Percentiles rank a stretch among this genome's conserved stretches.
These are phyloP conservation scores for Globisporangium cystogenes DNA, from an alignment of 352 stramenopile genomes.

Conservation along the genomic window DNA sequence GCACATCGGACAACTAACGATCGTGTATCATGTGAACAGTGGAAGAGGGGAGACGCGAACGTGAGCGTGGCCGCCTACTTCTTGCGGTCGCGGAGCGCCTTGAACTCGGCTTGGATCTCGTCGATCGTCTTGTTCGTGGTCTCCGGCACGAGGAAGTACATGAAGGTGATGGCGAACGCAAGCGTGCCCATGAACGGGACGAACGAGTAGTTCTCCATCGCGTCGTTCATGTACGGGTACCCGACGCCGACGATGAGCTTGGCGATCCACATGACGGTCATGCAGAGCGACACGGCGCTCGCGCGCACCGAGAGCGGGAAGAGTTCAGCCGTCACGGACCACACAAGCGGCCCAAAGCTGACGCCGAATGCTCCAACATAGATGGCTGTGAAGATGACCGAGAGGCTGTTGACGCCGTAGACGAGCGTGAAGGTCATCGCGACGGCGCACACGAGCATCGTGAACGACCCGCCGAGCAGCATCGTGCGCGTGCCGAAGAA, in stretches of 20 bases:
- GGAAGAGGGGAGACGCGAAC: too few species aligned
- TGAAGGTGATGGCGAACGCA: slow-evolving; percentile 22
- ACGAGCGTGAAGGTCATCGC: slow-evolving; percentile 44
- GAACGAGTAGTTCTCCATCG: slow-evolving; percentile 28
- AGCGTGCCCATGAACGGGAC: slow-evolving; percentile 30
- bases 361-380: slow-evolving; percentile 38
- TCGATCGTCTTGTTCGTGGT: slow-evolving; percentile 48
- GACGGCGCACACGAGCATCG: slow-evolving; percentile 43
- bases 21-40: too few species aligned
- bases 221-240: slow-evolving; percentile 33
- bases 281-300: slow-evolving; percentile 29
- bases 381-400: slow-evolving; percentile 40
- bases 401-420: slow-evolving; percentile 23
- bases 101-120: slow-evolving; percentile 45
- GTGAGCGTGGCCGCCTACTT: not conserved
- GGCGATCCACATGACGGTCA: slow-evolving; percentile 31
- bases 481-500: slow-evolving; percentile 49
- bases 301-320: slow-evolving; percentile 28
- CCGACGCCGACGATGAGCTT: slow-evolving; percentile 40
- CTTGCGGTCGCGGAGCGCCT: slow-evolving; percentile 6
- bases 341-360: slow-evolving; percentile 46
- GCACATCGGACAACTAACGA: too few species aligned
- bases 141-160: slow-evolving; percentile 37
- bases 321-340: slow-evolving; percentile 21
- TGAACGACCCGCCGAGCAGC: slow-evolving; percentile 34